Conservation (phyloP, 768 basidiomycete species). For the Tylopilus rubrobrunneus region DNA sequence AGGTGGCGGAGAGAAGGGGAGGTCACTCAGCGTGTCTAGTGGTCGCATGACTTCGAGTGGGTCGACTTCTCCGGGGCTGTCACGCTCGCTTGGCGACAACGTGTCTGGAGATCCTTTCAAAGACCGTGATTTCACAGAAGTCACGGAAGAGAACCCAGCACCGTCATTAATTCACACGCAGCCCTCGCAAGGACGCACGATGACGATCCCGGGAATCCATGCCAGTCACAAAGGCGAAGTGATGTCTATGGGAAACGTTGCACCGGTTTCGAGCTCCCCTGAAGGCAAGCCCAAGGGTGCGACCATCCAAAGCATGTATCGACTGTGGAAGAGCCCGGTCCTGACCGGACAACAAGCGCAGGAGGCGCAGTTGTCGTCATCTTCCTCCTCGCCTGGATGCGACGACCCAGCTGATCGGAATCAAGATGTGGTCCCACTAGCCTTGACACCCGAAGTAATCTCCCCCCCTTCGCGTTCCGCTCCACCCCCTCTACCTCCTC, state of each 20-base stretch:
- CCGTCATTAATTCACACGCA: constrained; percentile 65
- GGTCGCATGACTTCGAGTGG: constrained; percentile 23
- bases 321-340: constrained; percentile 64
- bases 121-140: constrained; percentile 32
- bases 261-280: constrained; percentile 40
- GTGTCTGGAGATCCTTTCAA: constrained; percentile 24
- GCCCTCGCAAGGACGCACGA: constrained; percentile 67
- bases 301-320: constrained; percentile 66
- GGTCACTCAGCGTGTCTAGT: constrained; percentile 26
- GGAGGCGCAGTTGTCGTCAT: constrained; percentile 9
- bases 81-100: constrained; percentile 33
- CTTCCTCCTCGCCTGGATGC: constrained; percentile 5
- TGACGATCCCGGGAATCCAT: constrained; percentile 88
- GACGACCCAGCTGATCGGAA: constrained; percentile 21
- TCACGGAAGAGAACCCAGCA: constrained; percentile 24
- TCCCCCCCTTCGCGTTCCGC: constrained; percentile 26
- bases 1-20: constrained; percentile 20
- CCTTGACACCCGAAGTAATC: constrained; percentile 22
- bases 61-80: constrained; percentile 29
- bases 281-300: constrained; percentile 43
- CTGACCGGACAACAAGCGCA: constrained; percentile 26
- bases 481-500: constrained; percentile 41
- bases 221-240: constrained; percentile 81
- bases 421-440: constrained; percentile 29
- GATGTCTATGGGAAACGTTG: constrained; percentile 79